These are phyloP conservation scores for Polygonum aviculare DNA, from an alignment of 148 eudicot genomes.

Conservation along the genomic window DNA sequence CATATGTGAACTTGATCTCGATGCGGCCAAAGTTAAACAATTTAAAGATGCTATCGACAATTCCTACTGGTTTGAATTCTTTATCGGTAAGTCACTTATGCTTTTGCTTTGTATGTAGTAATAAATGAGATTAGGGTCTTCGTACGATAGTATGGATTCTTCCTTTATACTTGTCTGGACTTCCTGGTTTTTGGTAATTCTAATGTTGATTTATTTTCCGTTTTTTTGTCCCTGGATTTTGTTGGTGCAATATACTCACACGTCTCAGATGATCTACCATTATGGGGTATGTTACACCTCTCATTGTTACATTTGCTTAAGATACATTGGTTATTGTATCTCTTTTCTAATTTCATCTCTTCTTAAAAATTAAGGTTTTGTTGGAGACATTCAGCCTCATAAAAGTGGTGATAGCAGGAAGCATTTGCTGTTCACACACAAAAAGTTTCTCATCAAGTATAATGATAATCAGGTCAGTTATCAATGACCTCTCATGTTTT, in stretches of 20 bases:
- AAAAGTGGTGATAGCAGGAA: constrained; percentile 53
- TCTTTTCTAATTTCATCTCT: constrained; percentile 1
- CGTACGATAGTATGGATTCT: not conserved
- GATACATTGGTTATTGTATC: not conserved
- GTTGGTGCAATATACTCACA: constrained; percentile 9
- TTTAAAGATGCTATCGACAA: constrained; percentile 87
- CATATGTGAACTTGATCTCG: constrained; percentile 72
- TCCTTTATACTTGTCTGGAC: not conserved
- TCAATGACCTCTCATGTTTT: not conserved
- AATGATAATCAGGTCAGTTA: constrained; percentile 65
- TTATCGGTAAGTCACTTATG: constrained; percentile 53
- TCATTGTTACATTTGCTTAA: constrained; percentile 5
- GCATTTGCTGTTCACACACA: constrained; percentile 70
- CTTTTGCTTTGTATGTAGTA: not conserved
- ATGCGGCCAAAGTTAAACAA: constrained; percentile 61
- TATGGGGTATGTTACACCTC: constrained; percentile 64
- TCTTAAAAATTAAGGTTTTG: constrained; percentile 47
- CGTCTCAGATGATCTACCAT: constrained; percentile 65
- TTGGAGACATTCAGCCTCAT: constrained; percentile 75
- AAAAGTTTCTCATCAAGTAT: constrained; percentile 51
- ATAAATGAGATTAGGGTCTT: not conserved
- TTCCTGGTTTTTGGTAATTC: not conserved
- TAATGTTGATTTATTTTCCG: not conserved
- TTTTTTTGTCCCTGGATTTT: constrained; percentile 10
- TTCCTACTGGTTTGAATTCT: constrained; percentile 93